Conservation (phyloP, 495 filamentous ascomycete genomes). For the Penicillium subrubescens region DNA sequence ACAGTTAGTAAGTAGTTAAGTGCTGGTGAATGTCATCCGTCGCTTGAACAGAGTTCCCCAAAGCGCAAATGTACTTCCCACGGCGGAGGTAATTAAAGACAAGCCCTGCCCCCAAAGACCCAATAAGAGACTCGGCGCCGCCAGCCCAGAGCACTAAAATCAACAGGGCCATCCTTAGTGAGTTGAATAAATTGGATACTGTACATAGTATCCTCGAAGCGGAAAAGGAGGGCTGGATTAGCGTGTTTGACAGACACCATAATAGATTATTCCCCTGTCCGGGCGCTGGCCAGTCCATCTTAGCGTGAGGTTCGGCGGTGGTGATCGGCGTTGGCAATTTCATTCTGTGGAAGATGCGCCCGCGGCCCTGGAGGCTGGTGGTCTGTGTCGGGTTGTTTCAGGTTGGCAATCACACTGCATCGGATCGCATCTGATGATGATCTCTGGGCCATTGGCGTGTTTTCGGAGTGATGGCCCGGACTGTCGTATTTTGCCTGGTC, state of each 20-base stretch:
- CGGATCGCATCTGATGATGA: background rate
- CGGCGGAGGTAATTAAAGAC: background rate
- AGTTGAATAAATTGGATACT: constrained; percentile 25
- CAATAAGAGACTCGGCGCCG: constrained; percentile 16
- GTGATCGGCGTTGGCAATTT: constrained; percentile 39
- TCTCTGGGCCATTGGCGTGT: background rate
- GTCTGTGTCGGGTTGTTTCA: constrained; percentile 29
- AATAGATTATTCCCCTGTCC: constrained; percentile 13
- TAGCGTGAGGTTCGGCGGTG: constrained; percentile 25
- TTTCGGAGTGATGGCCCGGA: background rate
- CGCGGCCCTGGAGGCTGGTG: no score
- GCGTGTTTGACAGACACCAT: constrained; percentile 27
- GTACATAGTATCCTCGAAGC: constrained; percentile 11
- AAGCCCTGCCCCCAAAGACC: background rate
- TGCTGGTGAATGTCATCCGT: background rate
- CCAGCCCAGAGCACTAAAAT: constrained; percentile 4
- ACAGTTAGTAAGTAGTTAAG: background rate
- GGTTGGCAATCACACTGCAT: constrained; percentile 2
- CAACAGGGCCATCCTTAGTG: background rate
- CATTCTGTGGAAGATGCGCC: constrained; percentile 25
- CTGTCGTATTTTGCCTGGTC: background rate
- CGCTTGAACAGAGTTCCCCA: background rate
- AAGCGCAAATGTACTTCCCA: constrained; percentile 1
- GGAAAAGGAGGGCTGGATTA: constrained; percentile 23
- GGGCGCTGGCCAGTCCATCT: constrained; percentile 15